Base-by-base conservation (phyloP, 73 alveolate genomes). In the Paramecium caudatum region DNA sequence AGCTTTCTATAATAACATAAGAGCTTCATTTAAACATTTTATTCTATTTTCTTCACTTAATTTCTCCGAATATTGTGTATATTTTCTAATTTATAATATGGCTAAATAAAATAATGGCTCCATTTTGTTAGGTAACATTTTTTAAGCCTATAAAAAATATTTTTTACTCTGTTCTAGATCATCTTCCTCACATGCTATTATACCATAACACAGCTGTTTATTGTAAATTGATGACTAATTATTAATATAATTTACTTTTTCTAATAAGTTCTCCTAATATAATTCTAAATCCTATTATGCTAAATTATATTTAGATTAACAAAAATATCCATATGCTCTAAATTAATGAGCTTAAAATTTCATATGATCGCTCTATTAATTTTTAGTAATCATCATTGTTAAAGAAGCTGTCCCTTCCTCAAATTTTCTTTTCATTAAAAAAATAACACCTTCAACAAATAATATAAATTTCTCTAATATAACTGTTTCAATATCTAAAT, bases 241-340 rank as follows among this genome's bases (percentile, higher is more conserved):
- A 10, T 55, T 55, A 13, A 27, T 27, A 19, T 95, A 34, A 82
- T 47, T 91, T 55, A 55, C 80, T 21, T 55, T 55, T 43, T 55
- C 80, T 43, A 55, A 55, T 6, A 55, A 25, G 30, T 16, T 55
- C n/a, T 55, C 80, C 30, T 55, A 55, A 55, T 55, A 55, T 23
- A 55, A 55, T 55, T 55, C 81, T 36, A 94, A 85, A 46, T 93
- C 97, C 13, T 91, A 70, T 23, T 91, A 48, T 1, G 96, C 95
- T 63, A 94, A 94, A 36, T 95, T 95, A 82, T 94, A 92, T 15
- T 92, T 81, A 70, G 94, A 95, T 7, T 82, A 61, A 21, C 93
- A 68, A 34, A 93, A 94, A 46, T 95, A 88, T 1, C 97, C 98
- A 78, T 94, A 95, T 33, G 98, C 98, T 43, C 98, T 45, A 61